These are phyloP conservation scores for Claviceps pazoutovae DNA, from an alignment of 2,329 filamentous ascomycete species.

Conservation along the genomic window DNA sequence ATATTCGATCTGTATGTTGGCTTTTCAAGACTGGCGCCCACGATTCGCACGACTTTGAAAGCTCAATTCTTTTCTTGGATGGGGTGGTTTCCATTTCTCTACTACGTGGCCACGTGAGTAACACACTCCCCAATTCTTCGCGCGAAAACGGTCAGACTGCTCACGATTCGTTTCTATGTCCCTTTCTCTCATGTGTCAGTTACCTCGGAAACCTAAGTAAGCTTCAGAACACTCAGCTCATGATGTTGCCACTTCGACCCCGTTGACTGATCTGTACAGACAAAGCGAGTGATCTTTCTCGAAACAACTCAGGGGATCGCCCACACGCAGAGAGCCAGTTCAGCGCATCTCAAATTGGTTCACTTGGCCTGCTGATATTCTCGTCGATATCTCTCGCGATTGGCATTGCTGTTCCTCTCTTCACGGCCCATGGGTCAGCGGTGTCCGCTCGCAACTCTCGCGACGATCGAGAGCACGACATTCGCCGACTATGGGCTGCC, in stretches of 20 bases:
- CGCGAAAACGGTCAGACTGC: background rate
- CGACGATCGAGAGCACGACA: background rate
- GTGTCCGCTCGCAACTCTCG: background rate
- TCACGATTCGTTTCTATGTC: too few relatives aligned
- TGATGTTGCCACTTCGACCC: too few relatives aligned
- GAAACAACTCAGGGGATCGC: background rate
- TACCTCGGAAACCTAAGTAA: background rate
- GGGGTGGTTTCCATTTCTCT: constrained; percentile 1
- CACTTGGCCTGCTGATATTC: background rate
- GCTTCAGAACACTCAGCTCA: background rate
- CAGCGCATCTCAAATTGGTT: background rate
- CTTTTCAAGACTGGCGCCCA: background rate
- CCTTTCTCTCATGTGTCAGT: background rate
- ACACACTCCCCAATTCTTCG: background rate
- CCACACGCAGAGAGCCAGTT: background rate
- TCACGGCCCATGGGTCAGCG: background rate
- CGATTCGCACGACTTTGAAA: background rate
- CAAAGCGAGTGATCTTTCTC: background rate
- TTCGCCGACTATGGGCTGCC: background rate
- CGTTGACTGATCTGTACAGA: background rate
- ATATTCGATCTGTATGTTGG: background rate
- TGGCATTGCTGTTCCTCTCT: background rate
- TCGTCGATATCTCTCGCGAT: background rate
- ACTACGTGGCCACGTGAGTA: background rate
- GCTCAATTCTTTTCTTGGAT: constrained; percentile 1